These are phyloP conservation scores for Oidium heveae DNA, from an alignment of 2,329 filamentous ascomycete genomes.

Conservation along the genomic window DNA sequence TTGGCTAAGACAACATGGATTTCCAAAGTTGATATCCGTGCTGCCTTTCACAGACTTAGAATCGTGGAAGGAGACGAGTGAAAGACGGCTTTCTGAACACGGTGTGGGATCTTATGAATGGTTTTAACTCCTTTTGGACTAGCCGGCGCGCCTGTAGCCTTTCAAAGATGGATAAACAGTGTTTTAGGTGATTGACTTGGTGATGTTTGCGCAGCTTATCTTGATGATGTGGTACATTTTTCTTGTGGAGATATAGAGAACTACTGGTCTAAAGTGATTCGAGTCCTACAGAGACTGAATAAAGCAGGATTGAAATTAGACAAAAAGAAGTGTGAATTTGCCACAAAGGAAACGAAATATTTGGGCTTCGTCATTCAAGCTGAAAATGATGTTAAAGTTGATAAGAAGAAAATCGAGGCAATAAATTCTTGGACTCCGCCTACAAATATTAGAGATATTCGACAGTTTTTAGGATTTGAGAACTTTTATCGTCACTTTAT, in stretches of 20 bases:
- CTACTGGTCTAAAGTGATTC: not conserved
- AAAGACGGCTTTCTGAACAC: not conserved
- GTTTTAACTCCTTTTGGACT: not conserved
- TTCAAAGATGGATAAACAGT: not conserved
- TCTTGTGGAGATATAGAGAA: not conserved
- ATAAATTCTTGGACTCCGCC: not conserved
- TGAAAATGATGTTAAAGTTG: not conserved
- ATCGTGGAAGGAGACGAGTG: not conserved
- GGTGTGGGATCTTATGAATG: not conserved
- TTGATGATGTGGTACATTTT: constrained; percentile 1
- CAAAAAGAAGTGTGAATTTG: not conserved
- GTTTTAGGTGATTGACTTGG: not conserved
- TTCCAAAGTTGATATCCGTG: not conserved
- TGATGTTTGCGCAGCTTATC: not conserved
- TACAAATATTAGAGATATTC: not conserved
- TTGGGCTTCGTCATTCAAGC: not conserved
- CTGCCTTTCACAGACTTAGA: constrained; percentile 1
- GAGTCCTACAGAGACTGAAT: not conserved
- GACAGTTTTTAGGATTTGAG: not conserved
- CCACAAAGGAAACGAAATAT: not conserved
- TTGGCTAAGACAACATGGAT: not conserved
- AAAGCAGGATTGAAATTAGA: not conserved
- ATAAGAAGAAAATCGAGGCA: not conserved
- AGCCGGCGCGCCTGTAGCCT: not conserved
- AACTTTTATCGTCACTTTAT: not conserved